Evolutionary conservation across 2,329 filamentous ascomycete species (phyloP), one percentile per base, ranked within the genome.

Genomic region (Fusarium bactridioides): DNA sequence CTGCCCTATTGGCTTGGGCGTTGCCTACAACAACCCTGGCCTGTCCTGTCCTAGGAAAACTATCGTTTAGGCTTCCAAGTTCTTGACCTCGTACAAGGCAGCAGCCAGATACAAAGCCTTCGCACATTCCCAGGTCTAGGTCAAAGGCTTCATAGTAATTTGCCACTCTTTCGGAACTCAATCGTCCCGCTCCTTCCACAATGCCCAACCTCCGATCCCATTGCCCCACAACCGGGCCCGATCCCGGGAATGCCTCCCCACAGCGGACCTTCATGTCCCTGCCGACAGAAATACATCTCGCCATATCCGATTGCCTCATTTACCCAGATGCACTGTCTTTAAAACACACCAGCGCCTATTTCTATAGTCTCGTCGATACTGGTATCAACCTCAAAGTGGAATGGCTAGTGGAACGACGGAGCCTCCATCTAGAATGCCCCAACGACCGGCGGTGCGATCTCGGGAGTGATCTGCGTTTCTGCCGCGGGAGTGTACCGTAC

Each of bases 311-410:
- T 16, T 83, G 88, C 60, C 88, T 93, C 65, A 86, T 86, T 37
- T 93, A 93, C 69, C 92, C 92, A 0, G 91, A 94, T 69, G 91
- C 92, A 0, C 85, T 93, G 3, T 91, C 91, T 0, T 82, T 93
- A 21, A 93, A 93, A 76, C 91, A 93, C 78, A 88, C 88, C 25
- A 90, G 83, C 76, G 85, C 86, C 64, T 85, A 92, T 76, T 91
- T 93, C 79, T 91, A 90, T 81, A 76, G 79, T 53, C 80, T 92
- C 4, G 90, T 93, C 68, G 86, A 91, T 78, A 93, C 91, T 1
- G 90, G 89, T 40, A 83, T 93, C 35, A 80, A 84, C 33, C 83
- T 93, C 48, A 93, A 93, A 78, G 86, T 93, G 18, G 86, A 88
- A 64, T 94, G 92, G 92, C 84, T 93, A 9, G 84, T 93, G 65